Conservation (phyloP, 2,329 filamentous ascomycete species). For the Colletotrichum australisinense region DNA sequence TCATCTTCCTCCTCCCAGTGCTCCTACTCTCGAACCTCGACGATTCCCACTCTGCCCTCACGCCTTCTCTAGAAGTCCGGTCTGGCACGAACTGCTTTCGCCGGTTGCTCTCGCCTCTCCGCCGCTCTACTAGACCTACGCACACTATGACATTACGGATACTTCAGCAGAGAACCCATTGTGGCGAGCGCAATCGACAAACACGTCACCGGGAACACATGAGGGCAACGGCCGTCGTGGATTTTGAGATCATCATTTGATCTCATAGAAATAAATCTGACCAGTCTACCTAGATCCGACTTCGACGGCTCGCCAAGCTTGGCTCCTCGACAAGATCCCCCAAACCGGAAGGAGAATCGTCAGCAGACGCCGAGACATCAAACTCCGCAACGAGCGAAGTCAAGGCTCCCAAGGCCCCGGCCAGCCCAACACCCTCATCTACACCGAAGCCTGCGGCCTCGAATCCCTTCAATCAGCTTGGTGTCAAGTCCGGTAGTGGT, state of each 20-base stretch:
- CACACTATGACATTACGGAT: not conserved
- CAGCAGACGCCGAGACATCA: slow-evolving; percentile 39
- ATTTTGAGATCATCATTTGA: no score
- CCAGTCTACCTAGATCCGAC: slow-evolving; percentile 53
- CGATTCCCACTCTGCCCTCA: not conserved
- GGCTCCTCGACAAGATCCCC: slow-evolving; percentile 48
- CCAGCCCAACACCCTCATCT: slow-evolving; percentile 42
- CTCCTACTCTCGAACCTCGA: not conserved
- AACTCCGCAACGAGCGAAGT: slow-evolving; percentile 40
- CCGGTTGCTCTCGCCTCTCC: not conserved
- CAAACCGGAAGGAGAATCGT: slow-evolving; percentile 44
- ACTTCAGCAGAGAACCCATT: not conserved
- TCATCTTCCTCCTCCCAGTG: slow-evolving; percentile 16
- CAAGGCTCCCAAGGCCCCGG: slow-evolving; percentile 16
- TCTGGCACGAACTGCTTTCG: not conserved
- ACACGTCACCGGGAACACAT: not conserved
- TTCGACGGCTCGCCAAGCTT: slow-evolving; percentile 62
- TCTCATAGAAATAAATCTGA: not conserved
- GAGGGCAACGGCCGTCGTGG: not conserved
- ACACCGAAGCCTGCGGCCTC: slow-evolving; percentile 35
- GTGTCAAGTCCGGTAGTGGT: slow-evolving; percentile 40
- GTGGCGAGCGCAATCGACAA: not conserved
- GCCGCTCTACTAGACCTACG: not conserved
- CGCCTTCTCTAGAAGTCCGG: no score
- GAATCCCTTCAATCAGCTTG: slow-evolving; percentile 51